Evolutionary conservation across 208 protist genomes (phyloP).

Genomic region (Leishmania lainsoni): DNA sequence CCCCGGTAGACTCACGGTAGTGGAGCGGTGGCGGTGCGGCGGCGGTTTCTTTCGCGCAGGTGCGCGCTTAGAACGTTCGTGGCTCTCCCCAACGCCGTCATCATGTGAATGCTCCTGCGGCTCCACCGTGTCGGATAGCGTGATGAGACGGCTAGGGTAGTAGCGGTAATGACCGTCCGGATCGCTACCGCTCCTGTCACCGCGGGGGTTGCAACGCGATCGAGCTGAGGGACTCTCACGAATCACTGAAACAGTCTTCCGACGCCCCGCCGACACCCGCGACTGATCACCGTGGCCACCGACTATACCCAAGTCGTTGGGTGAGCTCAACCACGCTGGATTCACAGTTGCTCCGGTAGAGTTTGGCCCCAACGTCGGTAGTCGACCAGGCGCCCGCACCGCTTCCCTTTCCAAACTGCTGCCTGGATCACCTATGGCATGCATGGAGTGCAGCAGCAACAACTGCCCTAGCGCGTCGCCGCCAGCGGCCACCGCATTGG

Average conservation of each 20-base stretch:
- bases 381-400: not conserved
- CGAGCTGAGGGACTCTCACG: not conserved
- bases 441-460: not conserved
- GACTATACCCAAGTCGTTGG: not conserved
- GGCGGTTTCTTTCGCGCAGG: not conserved
- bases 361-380: not conserved
- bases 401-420: not conserved
- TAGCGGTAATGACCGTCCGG: too few relatives aligned
- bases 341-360: not conserved
- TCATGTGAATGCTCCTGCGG: not conserved
- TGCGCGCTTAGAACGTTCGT: not conserved
- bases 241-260: not conserved
- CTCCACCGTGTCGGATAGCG: not conserved
- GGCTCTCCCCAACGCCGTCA: conserved; percentile 3
- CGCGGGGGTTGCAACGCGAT: not conserved
- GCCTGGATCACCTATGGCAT: not conserved
- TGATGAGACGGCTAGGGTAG: not conserved
- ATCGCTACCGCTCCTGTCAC: not conserved
- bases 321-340: not conserved
- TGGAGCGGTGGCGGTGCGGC: not conserved
- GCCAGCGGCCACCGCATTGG: not conserved
- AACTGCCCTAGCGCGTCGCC: not conserved
- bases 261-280: not conserved
- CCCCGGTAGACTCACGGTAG: not conserved
- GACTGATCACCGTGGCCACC: not conserved